phyloP scores from a whole-genome alignment of 352 stramenopile genomes.

The Pythium sukuiense region DNA sequence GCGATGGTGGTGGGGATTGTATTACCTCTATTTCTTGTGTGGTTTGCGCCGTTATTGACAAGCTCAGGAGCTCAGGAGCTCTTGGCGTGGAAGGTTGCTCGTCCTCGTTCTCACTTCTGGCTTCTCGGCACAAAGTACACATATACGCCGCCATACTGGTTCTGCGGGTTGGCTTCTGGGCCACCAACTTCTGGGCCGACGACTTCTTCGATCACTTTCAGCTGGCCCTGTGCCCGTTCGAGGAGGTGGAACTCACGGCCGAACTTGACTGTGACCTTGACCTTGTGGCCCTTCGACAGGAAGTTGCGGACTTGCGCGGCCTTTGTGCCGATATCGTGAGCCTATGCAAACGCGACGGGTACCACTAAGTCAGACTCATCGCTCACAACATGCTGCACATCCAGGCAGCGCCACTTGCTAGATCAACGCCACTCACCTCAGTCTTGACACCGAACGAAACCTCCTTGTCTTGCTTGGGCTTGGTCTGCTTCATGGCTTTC shows the following conservation, averaged over 20 bases:
- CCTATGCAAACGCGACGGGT: constrained; percentile 25
- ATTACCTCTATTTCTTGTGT: background rate
- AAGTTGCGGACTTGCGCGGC: constrained; percentile 68
- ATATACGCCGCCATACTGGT: constrained; percentile 65
- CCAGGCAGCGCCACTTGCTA: background rate
- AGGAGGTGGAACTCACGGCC: constrained; percentile 60
- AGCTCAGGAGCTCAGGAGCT: background rate
- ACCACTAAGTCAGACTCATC: background rate
- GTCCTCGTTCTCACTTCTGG: constrained; percentile 13
- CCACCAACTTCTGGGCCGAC: constrained; percentile 42
- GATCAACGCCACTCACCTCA: constrained; percentile 38
- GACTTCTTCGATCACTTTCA: constrained; percentile 45
- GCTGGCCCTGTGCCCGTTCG: constrained; percentile 41
- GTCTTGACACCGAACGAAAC: constrained; percentile 72
- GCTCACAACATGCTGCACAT: background rate
- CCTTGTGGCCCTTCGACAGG: constrained; percentile 74
- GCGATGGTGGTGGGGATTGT: background rate
- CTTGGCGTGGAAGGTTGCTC: background rate
- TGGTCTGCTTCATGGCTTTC: constrained; percentile 61
- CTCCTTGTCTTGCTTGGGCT: constrained; percentile 74
- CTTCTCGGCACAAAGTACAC: constrained; percentile 37
- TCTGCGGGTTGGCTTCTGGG: constrained; percentile 30
- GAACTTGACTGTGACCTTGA: constrained; percentile 77
- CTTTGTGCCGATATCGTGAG: constrained; percentile 72
- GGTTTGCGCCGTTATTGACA: background rate